These are phyloP conservation scores for Xylaria flabelliformis DNA, from an alignment of 495 filamentous ascomycete species.

Conservation along the genomic window DNA sequence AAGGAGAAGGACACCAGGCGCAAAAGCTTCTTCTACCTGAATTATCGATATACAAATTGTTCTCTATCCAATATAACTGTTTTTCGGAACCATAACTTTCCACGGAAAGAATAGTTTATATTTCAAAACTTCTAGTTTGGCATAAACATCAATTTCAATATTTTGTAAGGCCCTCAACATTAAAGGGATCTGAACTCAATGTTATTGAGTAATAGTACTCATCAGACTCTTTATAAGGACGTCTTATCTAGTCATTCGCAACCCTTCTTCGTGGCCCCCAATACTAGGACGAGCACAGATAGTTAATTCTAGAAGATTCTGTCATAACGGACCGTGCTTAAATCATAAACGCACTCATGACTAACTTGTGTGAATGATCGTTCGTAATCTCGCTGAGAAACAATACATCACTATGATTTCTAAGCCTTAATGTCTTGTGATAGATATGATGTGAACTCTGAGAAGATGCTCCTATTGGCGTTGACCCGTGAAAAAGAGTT, in stretches of 20 bases:
- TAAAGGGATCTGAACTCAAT: no score
- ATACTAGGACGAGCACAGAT: background rate
- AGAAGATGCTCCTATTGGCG: background rate
- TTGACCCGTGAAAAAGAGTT: background rate
- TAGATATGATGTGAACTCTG: background rate
- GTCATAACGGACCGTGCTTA: background rate
- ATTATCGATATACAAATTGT: no score
- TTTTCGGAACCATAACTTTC: no score
- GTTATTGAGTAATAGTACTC: background rate
- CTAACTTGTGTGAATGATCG: background rate
- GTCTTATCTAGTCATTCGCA: background rate
- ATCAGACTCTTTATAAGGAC: background rate
- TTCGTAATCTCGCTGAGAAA: background rate
- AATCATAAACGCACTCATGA: background rate
- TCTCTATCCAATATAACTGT: no score
- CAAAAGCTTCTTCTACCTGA: no score
- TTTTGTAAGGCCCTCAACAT: no score
- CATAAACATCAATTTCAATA: no score
- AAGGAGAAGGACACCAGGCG: no score
- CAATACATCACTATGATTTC: background rate
- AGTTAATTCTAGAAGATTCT: background rate
- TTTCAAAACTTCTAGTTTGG: no score
- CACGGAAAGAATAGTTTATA: no score
- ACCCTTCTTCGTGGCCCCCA: background rate
- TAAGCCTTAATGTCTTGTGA: background rate